Evolutionary conservation across 139 green algal genomes (phyloP), one percentile per base, ranked within the genome.

Genomic region (Pseudopediastrum boryanum): DNA sequence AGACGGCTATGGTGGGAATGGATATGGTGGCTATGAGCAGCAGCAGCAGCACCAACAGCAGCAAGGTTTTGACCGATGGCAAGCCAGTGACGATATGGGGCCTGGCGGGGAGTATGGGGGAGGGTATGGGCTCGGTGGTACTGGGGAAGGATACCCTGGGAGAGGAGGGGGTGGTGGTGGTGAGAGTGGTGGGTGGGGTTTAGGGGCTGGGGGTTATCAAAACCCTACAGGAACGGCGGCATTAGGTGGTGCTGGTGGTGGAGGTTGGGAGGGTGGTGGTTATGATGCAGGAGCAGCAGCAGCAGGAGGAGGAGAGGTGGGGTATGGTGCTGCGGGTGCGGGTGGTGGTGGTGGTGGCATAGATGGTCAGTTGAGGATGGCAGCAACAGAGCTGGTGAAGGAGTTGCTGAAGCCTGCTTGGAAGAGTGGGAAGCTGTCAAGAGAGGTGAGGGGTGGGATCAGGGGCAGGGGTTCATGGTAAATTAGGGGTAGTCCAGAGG

Each of bases 361-460:
- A 33, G 41, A 78, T 41, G 69, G 56, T 78, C 54, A 78, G 3
- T 56, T 78, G 19, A 54, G 71, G 23, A 58, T 78, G 43, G 56
- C 71, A 19, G 52, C 69, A 29, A 78, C 71, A 50, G 71, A 78
- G 36, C 41, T 78, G 1, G 65, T 78, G 16, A 78, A 78, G 54
- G 71, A 78, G 16, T 59, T 78, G 19, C 38, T 78, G 52, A 78
- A 78, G 27, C 71, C 71, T 9, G 52, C 69, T 2, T 78, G 71
- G 71, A 78, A 78, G 71, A 70, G 54, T 42, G 71, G 71, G 39
- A 78, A 70, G 54, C 71, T 78, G 9, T 54, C 71, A 13, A 23
- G 71, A 36, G 71, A 78, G 71, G 71, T 78, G 25, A 16, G 50
- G 4, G 63, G 27, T 13, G n/a, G 27, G 19, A 68, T n/a, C n/a